Percentiles rank a stretch among this genome's conserved stretches.
These are phyloP conservation scores for Darksidea phi DNA, from an alignment of 495 filamentous ascomycete genomes.

Conservation along the genomic window DNA sequence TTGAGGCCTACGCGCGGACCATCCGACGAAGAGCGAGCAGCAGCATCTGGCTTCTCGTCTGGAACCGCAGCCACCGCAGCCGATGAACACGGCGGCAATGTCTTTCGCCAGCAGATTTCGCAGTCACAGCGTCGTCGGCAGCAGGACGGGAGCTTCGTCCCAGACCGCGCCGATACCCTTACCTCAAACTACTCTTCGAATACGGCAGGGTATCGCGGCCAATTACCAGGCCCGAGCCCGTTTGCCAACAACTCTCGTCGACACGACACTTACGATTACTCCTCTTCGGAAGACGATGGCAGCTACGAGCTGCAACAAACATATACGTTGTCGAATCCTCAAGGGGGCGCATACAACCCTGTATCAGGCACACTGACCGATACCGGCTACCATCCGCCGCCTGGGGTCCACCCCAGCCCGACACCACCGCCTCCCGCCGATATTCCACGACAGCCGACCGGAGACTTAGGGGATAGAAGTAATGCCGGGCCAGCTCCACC, in stretches of 20 bases:
- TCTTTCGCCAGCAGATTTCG: slow-evolving; percentile 38
- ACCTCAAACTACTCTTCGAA: slow-evolving; percentile 19
- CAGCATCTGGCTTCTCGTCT: slow-evolving; percentile 22
- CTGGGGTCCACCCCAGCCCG: slow-evolving; percentile 13
- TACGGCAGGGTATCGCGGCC: slow-evolving; percentile 15
- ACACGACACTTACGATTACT: slow-evolving; percentile 31
- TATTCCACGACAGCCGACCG: not conserved
- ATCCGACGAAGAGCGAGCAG: slow-evolving; percentile 28
- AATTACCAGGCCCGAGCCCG: slow-evolving; percentile 26
- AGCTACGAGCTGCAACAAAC: slow-evolving; percentile 35
- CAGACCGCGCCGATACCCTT: slow-evolving; percentile 15
- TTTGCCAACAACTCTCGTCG: slow-evolving; percentile 6
- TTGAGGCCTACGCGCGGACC: slow-evolving; percentile 12
- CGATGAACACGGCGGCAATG: slow-evolving; percentile 28
- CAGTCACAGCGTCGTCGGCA: slow-evolving; percentile 31
- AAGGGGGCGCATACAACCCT: slow-evolving; percentile 24
- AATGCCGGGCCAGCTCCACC: slow-evolving; percentile 11
- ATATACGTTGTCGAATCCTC: slow-evolving; percentile 31
- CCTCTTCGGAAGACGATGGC: slow-evolving; percentile 38
- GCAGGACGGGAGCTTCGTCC: not conserved
- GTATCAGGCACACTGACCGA: slow-evolving; percentile 22
- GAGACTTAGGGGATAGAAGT: slow-evolving; percentile 14
- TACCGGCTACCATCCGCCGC: slow-evolving; percentile 28
- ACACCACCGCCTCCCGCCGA: slow-evolving; percentile 19
- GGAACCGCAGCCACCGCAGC: slow-evolving; percentile 10